These are phyloP conservation scores for Selaginella moellendorffii DNA, from an alignment of 75 land plant genomes.

Conservation along the genomic window DNA sequence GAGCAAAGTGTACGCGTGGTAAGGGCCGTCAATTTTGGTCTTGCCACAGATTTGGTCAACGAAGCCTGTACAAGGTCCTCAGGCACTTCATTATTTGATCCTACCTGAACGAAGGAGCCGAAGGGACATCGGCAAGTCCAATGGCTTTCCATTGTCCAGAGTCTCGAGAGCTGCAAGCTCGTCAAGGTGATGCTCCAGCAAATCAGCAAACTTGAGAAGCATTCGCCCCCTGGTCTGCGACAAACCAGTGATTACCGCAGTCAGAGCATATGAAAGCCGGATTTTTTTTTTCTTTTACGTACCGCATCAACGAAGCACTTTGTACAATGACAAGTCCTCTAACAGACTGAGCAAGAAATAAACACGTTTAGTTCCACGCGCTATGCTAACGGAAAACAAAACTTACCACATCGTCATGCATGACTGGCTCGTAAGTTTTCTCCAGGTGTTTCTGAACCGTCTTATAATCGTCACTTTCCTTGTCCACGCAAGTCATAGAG, in stretches of 20 bases:
- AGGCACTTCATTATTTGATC: not conserved
- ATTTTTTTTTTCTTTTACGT: not conserved
- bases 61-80: slow-evolving; percentile 11
- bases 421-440: not conserved
- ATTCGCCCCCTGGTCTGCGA: slow-evolving; percentile 50
- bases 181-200: slow-evolving; percentile 49
- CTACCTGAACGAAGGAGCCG: slow-evolving; percentile 40
- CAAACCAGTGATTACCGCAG: not conserved
- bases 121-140: slow-evolving; percentile 26
- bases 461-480: slow-evolving; percentile 5
- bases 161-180: slow-evolving; percentile 64
- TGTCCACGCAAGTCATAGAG: not conserved
- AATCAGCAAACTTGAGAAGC: slow-evolving; percentile 48
- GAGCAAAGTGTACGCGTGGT: slow-evolving; percentile 35
- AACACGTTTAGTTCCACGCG: not conserved
- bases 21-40: slow-evolving; percentile 30
- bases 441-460: slow-evolving; percentile 2
- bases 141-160: slow-evolving; percentile 53
- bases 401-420: not conserved
- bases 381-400: not conserved
- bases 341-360: slow-evolving; percentile 25
- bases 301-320: slow-evolving; percentile 32
- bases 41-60: slow-evolving; percentile 69
- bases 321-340: not conserved
- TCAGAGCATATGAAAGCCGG: no score